Evolutionary conservation across 805 yeast species (phyloP).

Genomic region (Cyberlindnera americana): DNA sequence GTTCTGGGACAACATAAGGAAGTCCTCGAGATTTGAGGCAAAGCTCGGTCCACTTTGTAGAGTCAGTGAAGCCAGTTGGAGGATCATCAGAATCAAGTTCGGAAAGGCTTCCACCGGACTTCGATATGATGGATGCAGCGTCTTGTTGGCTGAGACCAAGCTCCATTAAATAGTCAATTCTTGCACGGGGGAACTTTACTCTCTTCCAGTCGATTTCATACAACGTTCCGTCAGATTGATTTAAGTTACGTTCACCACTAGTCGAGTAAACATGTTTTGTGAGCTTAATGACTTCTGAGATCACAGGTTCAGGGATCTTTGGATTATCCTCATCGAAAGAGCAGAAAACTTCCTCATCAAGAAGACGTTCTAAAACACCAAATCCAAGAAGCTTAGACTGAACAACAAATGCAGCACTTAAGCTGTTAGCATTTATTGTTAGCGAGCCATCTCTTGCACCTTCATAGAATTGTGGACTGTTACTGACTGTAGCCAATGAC

Average conservation of each 20-base stretch:
- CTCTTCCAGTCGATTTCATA: constrained; percentile 35
- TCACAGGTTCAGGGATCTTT: constrained; percentile 36
- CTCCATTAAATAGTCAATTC: constrained; percentile 30
- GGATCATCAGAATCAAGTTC: constrained; percentile 20
- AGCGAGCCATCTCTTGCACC: constrained; percentile 27
- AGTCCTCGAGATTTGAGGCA: constrained; percentile 15
- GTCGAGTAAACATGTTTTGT: constrained; percentile 39
- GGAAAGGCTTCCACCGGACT: constrained; percentile 32
- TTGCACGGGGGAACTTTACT: constrained; percentile 38
- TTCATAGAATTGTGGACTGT: constrained; percentile 37
- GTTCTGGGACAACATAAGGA: constrained; percentile 27
- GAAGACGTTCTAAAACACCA: constrained; percentile 35
- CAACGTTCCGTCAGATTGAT: constrained; percentile 33
- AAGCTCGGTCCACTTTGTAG: constrained; percentile 31
- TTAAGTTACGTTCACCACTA: constrained; percentile 34
- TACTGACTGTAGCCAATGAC: constrained; percentile 29
- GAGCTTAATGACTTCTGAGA: constrained; percentile 44
- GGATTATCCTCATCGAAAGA: constrained; percentile 22
- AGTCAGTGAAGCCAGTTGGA: constrained; percentile 25
- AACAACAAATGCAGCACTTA: constrained; percentile 30
- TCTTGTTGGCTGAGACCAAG: constrained; percentile 32
- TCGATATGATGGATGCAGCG: constrained; percentile 30
- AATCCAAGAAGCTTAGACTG: constrained; percentile 41
- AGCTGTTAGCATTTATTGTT: constrained; percentile 16
- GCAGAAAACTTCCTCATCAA: constrained; percentile 28